A percentile compares a stretch with the other conserved stretches of the same genome.
Evolutionary conservation across 1,284 basidiomycete species (phyloP).

Genomic region (Lignosus rhinocerotis): DNA sequence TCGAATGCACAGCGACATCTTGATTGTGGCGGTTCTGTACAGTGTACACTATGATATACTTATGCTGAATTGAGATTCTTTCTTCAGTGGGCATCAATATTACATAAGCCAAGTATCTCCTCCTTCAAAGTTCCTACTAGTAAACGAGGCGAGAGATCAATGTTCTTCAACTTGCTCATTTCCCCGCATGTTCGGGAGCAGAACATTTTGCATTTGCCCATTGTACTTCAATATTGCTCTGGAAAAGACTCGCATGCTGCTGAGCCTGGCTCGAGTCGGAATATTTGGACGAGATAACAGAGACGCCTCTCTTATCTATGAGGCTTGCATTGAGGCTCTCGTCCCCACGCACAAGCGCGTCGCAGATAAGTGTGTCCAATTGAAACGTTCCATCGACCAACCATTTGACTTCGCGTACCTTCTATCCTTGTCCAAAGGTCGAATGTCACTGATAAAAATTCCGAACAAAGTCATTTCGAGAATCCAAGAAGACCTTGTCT

Average conservation of each 20-base stretch:
- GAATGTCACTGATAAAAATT: background rate
- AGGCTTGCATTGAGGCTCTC: background rate
- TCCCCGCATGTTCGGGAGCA: background rate
- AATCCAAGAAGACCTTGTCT: background rate
- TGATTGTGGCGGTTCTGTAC: too few relatives aligned
- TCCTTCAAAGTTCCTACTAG: too few relatives aligned
- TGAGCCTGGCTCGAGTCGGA: background rate
- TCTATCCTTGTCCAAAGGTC: background rate
- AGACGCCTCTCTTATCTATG: background rate
- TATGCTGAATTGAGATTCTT: too few relatives aligned
- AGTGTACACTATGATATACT: too few relatives aligned
- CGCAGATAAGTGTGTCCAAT: conserved; percentile 4
- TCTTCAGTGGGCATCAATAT: too few relatives aligned
- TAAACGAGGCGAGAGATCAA: too few relatives aligned
- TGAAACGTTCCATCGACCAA: background rate
- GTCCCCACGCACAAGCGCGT: background rate
- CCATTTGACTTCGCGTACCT: background rate
- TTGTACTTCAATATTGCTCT: too few relatives aligned
- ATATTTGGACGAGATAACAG: background rate
- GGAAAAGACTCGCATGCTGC: too few relatives aligned
- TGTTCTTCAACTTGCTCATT: too few relatives aligned
- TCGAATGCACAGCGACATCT: too few relatives aligned
- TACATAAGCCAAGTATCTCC: too few relatives aligned
- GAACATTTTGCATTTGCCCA: background rate
- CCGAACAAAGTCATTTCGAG: background rate